phyloP scores from a whole-genome alignment of 2,329 filamentous ascomycete species.

The Arthrobotrys musiformis region DNA sequence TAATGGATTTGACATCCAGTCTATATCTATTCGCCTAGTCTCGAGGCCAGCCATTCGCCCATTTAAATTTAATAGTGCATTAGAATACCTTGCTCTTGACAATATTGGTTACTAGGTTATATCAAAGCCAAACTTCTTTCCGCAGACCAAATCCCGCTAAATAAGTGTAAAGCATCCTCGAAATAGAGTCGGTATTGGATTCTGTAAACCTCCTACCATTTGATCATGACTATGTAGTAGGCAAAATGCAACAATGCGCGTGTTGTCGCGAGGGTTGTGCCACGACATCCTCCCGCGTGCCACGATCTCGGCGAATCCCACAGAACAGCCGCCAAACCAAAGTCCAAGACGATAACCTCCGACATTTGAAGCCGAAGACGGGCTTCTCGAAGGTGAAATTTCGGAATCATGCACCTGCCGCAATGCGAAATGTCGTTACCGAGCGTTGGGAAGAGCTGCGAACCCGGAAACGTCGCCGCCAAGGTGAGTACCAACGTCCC shows the following conservation, averaged over 20 bases:
- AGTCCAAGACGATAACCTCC: not conserved
- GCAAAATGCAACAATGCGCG: not conserved
- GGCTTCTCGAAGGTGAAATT: not conserved
- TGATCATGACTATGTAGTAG: not conserved
- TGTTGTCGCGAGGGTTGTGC: not conserved
- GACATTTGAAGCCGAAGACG: not conserved
- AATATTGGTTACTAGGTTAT: no score
- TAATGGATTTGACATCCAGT: no score
- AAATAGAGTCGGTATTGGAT: no score
- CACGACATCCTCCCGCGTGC: not conserved
- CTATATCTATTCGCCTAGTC: no score
- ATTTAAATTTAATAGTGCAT: no score
- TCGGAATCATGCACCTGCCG: not conserved
- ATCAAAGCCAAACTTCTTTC: no score
- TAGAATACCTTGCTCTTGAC: no score
- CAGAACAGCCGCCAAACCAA: not conserved
- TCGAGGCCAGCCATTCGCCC: no score
- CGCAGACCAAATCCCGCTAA: no score
- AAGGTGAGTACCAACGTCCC: constrained; percentile 10
- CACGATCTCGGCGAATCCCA: not conserved
- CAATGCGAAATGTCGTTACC: constrained; percentile 4
- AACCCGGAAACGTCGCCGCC: constrained; percentile 10
- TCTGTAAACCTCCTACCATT: no score
- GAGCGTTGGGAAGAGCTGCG: not conserved
- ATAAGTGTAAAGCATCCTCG: no score